Evolutionary conservation across 2,329 filamentous ascomycete species (phyloP), one percentile per base, ranked within the genome.

Genomic region (Scytalidium sp.): DNA sequence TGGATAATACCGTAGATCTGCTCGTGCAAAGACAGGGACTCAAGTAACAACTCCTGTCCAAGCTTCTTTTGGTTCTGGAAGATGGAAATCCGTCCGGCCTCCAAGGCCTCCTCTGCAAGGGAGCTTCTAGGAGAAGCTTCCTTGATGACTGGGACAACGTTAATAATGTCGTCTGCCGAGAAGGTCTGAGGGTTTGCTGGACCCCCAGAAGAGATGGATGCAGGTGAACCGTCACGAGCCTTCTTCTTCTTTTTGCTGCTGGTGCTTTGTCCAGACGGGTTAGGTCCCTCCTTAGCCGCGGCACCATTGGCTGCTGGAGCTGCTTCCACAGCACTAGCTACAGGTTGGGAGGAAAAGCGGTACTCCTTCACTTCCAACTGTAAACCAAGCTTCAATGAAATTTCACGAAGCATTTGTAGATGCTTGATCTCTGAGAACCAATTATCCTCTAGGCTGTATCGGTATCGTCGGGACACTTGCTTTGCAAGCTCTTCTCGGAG

Each of bases 1-100:
- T 99, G 94, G 21, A 99, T 79, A 50, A 97, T 95, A 53, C 94
- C 94, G 64, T 99, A 99, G 59, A 99, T 97, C 70, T 99, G 94
- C 76, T 99, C 94, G 64, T 99, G 93, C 41, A 99, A 76, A 42
- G 94, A 96, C 53, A 99, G 75, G 32, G 92, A 97, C 70, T 99
- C 94, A n/a, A 97, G 75, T 23, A 99, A 81, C 50, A 99, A 80
- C 70, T 99, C 94, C 70, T 97, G 92, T 39, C 94, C 94, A 42
- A 99, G 83, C 71, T 97, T 94, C 73, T 89, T 93, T 75, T 99
- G 91, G 66, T 90, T 87, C 67, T 97, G 93, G 61, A 94, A 83
- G 53, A 99, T 85, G n/a, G 93, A 97, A 65, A 99, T 93, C 47
- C 92, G 89, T 20, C 94, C 94, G 50, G 93, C 94, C 70, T 99